Evolutionary conservation across 345 rosid genomes (phyloP), one percentile per base, ranked within the genome.

Genomic region (Eucalyptus cloeziana): DNA sequence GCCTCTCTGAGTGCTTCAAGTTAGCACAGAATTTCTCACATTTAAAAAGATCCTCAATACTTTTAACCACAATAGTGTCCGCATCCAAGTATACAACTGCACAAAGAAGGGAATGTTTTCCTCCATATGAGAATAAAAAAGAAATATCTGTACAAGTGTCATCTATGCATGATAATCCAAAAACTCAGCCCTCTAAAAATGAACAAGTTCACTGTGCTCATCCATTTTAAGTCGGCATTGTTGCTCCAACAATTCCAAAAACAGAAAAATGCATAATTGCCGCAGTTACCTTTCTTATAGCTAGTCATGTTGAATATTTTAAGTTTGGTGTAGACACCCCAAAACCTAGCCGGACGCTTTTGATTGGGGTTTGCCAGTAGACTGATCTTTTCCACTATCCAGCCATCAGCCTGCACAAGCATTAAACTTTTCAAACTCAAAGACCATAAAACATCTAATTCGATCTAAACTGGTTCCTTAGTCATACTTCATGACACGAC

Each of bases 301-400:
- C 91, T 93, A 40, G 98, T 96, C 98, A 97, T 94, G 90, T 96
- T 96, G 85, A 97, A 97, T 88, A 97, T 97, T 91, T 97, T 97
- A 14, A 97, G 95, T 93, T 97, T 97, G 37, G 99, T 97, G 88
- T 97, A 97, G 71, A 97, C 99, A 90, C 99, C 99, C 99, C 99
- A 97, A 89, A 96, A 97, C 89, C 99, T 95, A 88, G 89, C 94
- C 0, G 99, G 98, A 69, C 98, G 97, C 83, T 94, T 94, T 92
- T 95, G 99, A 89, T 97, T 97, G 16, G 99, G 99, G 91, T 97
- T 97, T 10, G 94, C 96, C 87, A 97, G 90, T 89, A 97, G 93
- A 90, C 95, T 96, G 90, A 97, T 97, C 94, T 92, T 94, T 93
- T 96, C 98, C 91, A 97, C 95, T 89, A 93, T 96, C 99, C 98